These are phyloP conservation scores for Mycena galopus DNA, from an alignment of 768 basidiomycete species.

Conservation along the genomic window DNA sequence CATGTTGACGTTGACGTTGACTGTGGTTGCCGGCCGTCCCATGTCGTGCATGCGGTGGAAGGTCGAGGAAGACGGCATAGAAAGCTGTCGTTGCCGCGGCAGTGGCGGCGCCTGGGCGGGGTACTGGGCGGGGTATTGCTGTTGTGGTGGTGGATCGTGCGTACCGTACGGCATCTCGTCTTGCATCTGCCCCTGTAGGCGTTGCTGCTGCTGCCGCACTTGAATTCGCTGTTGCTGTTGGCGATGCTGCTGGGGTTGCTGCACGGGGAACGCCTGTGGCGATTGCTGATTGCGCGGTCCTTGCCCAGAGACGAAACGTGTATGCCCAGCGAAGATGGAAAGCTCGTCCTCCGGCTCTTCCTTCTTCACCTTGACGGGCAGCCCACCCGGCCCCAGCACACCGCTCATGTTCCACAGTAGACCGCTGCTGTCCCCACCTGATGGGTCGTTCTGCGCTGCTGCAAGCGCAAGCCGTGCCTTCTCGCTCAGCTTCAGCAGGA, in stretches of 20 bases:
- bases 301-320: conserved; percentile 68
- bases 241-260: conserved; percentile 8
- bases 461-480: conserved; percentile 74
- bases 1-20: conserved; percentile 31
- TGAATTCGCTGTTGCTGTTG: conserved; percentile 14
- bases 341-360: conserved; percentile 75
- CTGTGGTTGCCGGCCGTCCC: conserved; percentile 22
- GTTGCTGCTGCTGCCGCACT: conserved; percentile 35
- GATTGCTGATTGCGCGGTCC: conserved; percentile 36
- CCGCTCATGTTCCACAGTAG: conserved; percentile 60
- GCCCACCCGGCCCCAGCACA: conserved; percentile 31
- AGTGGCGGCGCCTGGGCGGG: conserved; percentile 26
- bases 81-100: conserved; percentile 31
- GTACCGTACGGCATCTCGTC: conserved; percentile 27
- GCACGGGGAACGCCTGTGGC: conserved; percentile 22
- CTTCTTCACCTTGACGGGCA: conserved; percentile 49
- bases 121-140: conserved; percentile 16
- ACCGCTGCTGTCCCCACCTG: conserved; percentile 51
- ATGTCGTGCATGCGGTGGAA: conserved; percentile 15
- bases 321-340: conserved; percentile 77
- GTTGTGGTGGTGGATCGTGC: conserved; percentile 10
- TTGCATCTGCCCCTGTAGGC: conserved; percentile 31
- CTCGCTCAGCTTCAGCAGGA: conserved; percentile 70
- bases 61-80: conserved; percentile 35
- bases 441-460: conserved; percentile 54